Evolutionary conservation across 2,329 filamentous ascomycete genomes (phyloP).

Genomic region (Alternaria ethzedia): DNA sequence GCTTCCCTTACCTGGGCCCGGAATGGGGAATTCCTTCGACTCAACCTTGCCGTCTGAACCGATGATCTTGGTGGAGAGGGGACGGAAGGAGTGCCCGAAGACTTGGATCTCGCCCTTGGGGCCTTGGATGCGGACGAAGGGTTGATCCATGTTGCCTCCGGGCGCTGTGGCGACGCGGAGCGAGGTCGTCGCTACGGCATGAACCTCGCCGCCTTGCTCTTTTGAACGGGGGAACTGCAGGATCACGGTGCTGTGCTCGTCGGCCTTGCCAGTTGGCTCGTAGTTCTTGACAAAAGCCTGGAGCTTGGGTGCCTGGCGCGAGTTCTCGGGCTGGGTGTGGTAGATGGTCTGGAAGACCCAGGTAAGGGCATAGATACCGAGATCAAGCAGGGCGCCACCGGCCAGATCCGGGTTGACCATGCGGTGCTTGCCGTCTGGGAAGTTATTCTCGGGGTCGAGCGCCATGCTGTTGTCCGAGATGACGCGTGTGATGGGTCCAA

Average conservation of each 20-base stretch:
- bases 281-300: constrained; percentile 71
- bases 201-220: constrained; percentile 61
- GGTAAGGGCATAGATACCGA: constrained; percentile 87
- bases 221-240: constrained; percentile 72
- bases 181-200: constrained; percentile 69
- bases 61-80: constrained; percentile 69
- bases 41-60: constrained; percentile 56
- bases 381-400: constrained; percentile 80
- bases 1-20: constrained; percentile 55
- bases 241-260: constrained; percentile 80
- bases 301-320: constrained; percentile 73
- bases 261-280: constrained; percentile 73
- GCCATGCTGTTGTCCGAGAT: constrained; percentile 66
- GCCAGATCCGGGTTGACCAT: constrained; percentile 86
- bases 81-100: constrained; percentile 72
- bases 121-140: constrained; percentile 80
- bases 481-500: constrained; percentile 64
- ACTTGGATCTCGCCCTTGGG: constrained; percentile 84
- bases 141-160: constrained; percentile 61
- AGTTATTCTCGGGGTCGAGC: constrained; percentile 65
- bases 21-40: constrained; percentile 54
- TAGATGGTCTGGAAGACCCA: constrained; percentile 93
- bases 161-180: constrained; percentile 59
- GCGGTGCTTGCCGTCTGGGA: constrained; percentile 62
- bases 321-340: constrained; percentile 69